Percentiles rank a stretch among this genome's conserved stretches.
Conservation (phyloP, 1,284 basidiomycete genomes). For the Papiliotrema laurentii region DNA sequence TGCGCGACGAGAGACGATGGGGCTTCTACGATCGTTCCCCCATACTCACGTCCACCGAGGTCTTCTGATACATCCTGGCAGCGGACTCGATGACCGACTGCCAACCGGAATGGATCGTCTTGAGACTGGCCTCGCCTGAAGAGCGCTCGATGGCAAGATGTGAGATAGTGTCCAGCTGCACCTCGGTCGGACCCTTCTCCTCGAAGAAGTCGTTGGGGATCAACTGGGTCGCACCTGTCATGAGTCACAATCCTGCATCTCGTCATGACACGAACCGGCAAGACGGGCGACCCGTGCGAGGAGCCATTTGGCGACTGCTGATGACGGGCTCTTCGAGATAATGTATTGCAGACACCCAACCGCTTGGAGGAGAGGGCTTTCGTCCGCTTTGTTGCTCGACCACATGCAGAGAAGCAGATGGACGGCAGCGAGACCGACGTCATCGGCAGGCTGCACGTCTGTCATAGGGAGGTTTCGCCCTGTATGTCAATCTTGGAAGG, state of each 20-base stretch:
- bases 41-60: conserved; percentile 24
- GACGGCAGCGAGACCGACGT: conserved; percentile 27
- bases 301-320: conserved; percentile 23
- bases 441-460: conserved; percentile 37
- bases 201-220: conserved; percentile 15
- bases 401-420: conserved; percentile 22
- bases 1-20: neutral
- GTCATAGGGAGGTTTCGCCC: conserved; percentile 32
- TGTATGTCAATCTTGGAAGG: conserved; percentile 5
- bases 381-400: conserved; percentile 8
- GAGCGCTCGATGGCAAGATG: conserved; percentile 31
- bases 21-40: neutral
- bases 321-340: conserved; percentile 18
- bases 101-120: conserved; percentile 13
- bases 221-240: conserved; percentile 19
- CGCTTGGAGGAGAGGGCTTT: conserved; percentile 18
- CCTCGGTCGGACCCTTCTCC: conserved; percentile 25
- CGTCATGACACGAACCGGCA: too few relatives aligned
- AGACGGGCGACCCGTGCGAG: conserved; percentile 32
- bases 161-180: conserved; percentile 36
- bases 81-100: conserved; percentile 16
- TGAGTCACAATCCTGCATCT: too few relatives aligned
- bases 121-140: conserved; percentile 18
- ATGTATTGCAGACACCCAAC: conserved; percentile 24
- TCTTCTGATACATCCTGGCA: conserved; percentile 27